A percentile compares a stretch with the other conserved stretches of the same genome.
Conservation (phyloP, 108 stramenopile species). For the Nitzschia sp. region DNA sequence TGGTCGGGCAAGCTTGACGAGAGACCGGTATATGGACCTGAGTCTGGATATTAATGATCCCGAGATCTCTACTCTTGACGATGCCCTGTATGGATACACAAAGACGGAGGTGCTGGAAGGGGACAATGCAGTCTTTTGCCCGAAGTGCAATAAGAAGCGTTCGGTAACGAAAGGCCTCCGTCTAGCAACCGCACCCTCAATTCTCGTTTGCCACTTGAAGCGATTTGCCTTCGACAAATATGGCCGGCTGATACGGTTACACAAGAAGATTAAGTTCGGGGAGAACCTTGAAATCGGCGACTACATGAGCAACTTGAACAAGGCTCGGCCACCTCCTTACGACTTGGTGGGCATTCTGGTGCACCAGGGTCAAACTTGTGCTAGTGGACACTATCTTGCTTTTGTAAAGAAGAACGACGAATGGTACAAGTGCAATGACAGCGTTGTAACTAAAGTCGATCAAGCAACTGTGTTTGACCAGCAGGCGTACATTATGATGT, state of each 20-base stretch:
- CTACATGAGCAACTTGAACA: constrained; percentile 80
- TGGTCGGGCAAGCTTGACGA: constrained; percentile 64
- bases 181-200: constrained; percentile 83
- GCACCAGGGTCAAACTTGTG: constrained; percentile 79
- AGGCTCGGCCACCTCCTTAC: constrained; percentile 78
- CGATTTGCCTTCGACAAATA: constrained; percentile 81
- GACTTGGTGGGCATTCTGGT: constrained; percentile 77
- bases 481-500: constrained; percentile 82
- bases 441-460: constrained; percentile 64
- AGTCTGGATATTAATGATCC: constrained; percentile 74
- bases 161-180: constrained; percentile 78
- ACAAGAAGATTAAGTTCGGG: constrained; percentile 72
- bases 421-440: constrained; percentile 85
- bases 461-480: constrained; percentile 69
- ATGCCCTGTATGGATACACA: constrained; percentile 78
- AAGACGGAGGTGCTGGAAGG: constrained; percentile 64
- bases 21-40: constrained; percentile 89
- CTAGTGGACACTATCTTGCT: constrained; percentile 81
- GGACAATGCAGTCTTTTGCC: constrained; percentile 82
- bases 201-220: constrained; percentile 83
- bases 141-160: constrained; percentile 62
- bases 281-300: constrained; percentile 67
- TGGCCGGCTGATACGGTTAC: constrained; percentile 61
- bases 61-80: constrained; percentile 53
- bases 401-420: constrained; percentile 69